Percentiles rank a stretch among this genome's conserved stretches.
These are phyloP conservation scores for Candida odintsovae DNA, from an alignment of 805 yeast species.

Conservation along the genomic window DNA sequence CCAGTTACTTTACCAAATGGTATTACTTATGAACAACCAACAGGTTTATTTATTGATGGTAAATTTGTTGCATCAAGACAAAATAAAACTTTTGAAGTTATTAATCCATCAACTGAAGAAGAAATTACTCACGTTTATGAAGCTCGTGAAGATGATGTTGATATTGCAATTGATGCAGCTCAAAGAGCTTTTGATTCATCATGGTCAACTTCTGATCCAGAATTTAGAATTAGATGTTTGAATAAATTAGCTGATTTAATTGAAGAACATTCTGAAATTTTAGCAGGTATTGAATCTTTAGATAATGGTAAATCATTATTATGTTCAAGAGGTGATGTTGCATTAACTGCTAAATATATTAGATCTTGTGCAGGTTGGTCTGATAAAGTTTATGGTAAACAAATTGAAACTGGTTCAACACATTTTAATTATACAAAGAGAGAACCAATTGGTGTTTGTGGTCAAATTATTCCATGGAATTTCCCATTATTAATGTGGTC, in stretches of 20 bases:
- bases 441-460: conserved; percentile 87
- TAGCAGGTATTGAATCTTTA: conserved; percentile 79
- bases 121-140: conserved; percentile 63
- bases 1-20: conserved; percentile 71
- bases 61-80: conserved; percentile 60
- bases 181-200: conserved; percentile 61
- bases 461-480: conserved; percentile 90
- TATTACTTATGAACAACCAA: conserved; percentile 65
- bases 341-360: conserved; percentile 60
- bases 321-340: conserved; percentile 73
- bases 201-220: conserved; percentile 71
- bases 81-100: conserved; percentile 54
- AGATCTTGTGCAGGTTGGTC: conserved; percentile 85
- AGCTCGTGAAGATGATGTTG: conserved; percentile 73
- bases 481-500: conserved; percentile 86
- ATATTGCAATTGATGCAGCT: conserved; percentile 83
- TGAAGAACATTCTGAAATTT: conserved; percentile 65
- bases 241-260: conserved; percentile 72
- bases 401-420: conserved; percentile 54
- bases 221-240: conserved; percentile 54
- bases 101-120: conserved; percentile 73
- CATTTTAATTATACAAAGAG: conserved; percentile 63
- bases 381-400: conserved; percentile 58
- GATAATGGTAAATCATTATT: conserved; percentile 85
- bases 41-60: conserved; percentile 77